Conservation (phyloP, 1,284 basidiomycete species). For the Stygiomarasmius scandens region DNA sequence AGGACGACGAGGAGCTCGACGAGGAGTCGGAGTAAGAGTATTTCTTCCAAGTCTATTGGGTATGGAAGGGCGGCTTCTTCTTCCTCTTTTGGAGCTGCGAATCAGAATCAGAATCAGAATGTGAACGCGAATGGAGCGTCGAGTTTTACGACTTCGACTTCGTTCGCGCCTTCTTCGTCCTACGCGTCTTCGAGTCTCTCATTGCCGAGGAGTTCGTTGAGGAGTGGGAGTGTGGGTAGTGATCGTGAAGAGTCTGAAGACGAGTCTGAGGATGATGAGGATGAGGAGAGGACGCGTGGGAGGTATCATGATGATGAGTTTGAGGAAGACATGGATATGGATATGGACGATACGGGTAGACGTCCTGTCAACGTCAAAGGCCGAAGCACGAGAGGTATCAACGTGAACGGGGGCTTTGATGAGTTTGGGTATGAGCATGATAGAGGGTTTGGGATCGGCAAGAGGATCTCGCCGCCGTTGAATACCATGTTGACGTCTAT, state of each 20-base stretch:
- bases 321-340: slow-evolving; percentile 28
- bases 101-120: no score
- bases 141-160: background rate
- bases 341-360: slow-evolving; percentile 20
- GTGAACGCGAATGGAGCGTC: no score
- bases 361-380: background rate
- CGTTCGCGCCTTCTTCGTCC: background rate
- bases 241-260: slow-evolving; percentile 24
- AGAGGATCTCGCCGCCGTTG: background rate
- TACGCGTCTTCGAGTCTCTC: slow-evolving; percentile 5
- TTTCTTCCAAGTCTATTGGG: background rate
- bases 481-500: no score
- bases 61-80: no score
- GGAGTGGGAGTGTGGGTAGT: slow-evolving; percentile 12
- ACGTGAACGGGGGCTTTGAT: slow-evolving; percentile 8
- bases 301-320: slow-evolving; percentile 25
- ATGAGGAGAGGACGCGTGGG: slow-evolving; percentile 9
- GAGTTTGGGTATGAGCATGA: slow-evolving; percentile 14
- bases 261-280: slow-evolving; percentile 28
- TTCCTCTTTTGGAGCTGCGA: no score
- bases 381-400: background rate
- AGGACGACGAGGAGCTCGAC: background rate
- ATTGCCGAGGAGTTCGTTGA: slow-evolving; percentile 8
- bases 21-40: background rate
- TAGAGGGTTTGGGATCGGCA: background rate